Conservation (phyloP, 345 rosid species). For the Pugionium dolabratum region DNA sequence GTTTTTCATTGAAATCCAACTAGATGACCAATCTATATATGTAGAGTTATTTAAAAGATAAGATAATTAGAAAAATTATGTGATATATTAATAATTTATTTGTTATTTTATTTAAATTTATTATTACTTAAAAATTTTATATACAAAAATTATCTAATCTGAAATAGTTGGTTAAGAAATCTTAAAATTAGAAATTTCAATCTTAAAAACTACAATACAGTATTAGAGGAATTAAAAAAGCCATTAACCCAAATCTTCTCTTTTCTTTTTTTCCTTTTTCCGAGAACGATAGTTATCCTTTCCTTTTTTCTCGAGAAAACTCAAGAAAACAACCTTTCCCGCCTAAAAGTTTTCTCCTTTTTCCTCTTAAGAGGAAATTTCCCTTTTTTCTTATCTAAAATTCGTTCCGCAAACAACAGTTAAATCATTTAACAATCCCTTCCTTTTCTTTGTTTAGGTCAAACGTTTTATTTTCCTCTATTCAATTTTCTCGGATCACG, state of each 20-base stretch:
- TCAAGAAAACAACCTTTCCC: constrained; percentile 19
- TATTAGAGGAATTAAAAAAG: background rate
- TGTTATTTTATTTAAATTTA: too few relatives aligned
- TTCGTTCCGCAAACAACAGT: background rate
- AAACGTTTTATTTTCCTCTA: background rate
- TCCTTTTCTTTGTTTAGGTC: constrained; percentile 18
- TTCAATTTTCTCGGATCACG: background rate
- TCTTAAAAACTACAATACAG: too few relatives aligned
- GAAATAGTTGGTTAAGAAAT: too few relatives aligned
- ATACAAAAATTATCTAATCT: too few relatives aligned
- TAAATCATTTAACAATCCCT: background rate
- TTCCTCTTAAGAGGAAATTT: too few relatives aligned
- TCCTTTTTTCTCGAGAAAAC: background rate
- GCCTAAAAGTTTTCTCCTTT: constrained; percentile 3
- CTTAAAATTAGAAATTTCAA: too few relatives aligned
- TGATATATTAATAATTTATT: too few relatives aligned
- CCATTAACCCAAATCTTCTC: constrained; percentile 12
- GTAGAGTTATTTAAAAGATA: too few relatives aligned
- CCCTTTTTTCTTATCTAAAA: background rate
- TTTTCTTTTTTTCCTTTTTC: background rate
- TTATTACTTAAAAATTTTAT: too few relatives aligned
- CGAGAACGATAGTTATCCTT: background rate
- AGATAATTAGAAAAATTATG: too few relatives aligned
- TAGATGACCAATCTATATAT: too few relatives aligned
- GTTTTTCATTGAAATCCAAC: too few relatives aligned